phyloP scores from a whole-genome alignment of 345 rosid genomes.

The Aquilaria sinensis region DNA sequence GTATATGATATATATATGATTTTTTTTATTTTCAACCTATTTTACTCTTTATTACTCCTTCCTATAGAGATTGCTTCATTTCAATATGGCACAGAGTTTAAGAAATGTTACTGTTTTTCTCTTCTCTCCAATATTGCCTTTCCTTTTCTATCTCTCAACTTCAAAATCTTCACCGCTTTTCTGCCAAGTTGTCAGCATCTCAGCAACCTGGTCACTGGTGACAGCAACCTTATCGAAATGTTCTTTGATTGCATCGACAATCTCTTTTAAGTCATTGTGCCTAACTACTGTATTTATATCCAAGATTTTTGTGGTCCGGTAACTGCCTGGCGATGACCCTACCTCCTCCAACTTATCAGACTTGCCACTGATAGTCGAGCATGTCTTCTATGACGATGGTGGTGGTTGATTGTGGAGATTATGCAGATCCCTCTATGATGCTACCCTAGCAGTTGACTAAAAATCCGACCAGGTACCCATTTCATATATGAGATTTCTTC shows the following conservation, averaged over 20 bases:
- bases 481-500: constrained; percentile 38
- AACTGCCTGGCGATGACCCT: constrained; percentile 47
- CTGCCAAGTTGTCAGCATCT: constrained; percentile 34
- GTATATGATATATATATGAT: too few species aligned
- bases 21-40: too few species aligned
- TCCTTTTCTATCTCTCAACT: too few species aligned
- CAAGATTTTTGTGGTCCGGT: constrained; percentile 41
- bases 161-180: too few species aligned
- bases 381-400: constrained; percentile 15
- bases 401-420: constrained; percentile 4
- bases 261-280: constrained; percentile 89
- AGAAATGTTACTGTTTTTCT: too few species aligned
- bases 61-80: too few species aligned
- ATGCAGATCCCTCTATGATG: constrained; percentile 20
- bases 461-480: constrained; percentile 55
- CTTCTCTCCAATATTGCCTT: too few species aligned
- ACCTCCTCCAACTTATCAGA: constrained; percentile 39
- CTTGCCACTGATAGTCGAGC: constrained; percentile 18
- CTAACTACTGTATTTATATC: constrained; percentile 79
- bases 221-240: constrained; percentile 79
- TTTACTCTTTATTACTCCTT: too few species aligned
- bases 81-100: too few species aligned
- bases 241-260: constrained; percentile 73
- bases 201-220: constrained; percentile 72
- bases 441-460: constrained; percentile 39